A percentile compares a stretch with the other conserved stretches of the same genome.
phyloP scores from a whole-genome alignment of 2,329 filamentous ascomycete genomes.

The Claviceps sp. region DNA sequence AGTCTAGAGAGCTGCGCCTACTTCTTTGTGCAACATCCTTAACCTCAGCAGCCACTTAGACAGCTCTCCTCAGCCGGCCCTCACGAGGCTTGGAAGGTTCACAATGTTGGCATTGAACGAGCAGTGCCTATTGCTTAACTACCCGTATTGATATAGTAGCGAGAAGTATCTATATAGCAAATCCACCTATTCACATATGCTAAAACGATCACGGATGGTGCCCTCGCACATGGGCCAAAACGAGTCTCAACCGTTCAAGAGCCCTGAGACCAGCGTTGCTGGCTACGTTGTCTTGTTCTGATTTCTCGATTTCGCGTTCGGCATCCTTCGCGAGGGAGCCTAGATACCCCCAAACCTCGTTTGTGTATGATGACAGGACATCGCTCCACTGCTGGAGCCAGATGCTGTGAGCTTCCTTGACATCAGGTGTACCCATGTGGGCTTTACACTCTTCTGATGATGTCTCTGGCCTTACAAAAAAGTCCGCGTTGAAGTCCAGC shows the following conservation, averaged over 20 bases:
- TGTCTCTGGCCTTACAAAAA: constrained; percentile 16
- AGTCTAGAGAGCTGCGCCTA: no score
- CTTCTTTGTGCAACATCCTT: no score
- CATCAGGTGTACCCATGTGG: constrained; percentile 27
- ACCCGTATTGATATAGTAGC: no score
- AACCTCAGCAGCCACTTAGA: no score
- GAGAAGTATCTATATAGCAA: no score
- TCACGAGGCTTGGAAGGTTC: no score
- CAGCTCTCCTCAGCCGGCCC: no score
- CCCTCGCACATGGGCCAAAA: constrained; percentile 25
- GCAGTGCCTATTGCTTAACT: no score
- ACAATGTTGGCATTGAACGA: no score
- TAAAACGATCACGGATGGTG: constrained; percentile 3
- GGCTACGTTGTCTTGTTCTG: constrained; percentile 13
- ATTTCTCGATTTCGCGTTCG: constrained; percentile 36
- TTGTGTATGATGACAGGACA: constrained; percentile 43
- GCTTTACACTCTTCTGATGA: constrained; percentile 9
- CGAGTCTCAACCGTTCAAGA: constrained; percentile 22
- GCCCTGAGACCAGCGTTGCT: constrained; percentile 14
- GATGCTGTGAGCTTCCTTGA: constrained; percentile 23
- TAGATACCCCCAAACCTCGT: constrained; percentile 58
- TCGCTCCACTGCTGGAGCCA: constrained; percentile 44
- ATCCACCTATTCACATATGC: no score
- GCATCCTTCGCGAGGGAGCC: constrained; percentile 42
- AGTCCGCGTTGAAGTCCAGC: constrained; percentile 38